Evolutionary conservation across 2,329 filamentous ascomycete genomes (phyloP).

Genomic region (Alternaria alternata): DNA sequence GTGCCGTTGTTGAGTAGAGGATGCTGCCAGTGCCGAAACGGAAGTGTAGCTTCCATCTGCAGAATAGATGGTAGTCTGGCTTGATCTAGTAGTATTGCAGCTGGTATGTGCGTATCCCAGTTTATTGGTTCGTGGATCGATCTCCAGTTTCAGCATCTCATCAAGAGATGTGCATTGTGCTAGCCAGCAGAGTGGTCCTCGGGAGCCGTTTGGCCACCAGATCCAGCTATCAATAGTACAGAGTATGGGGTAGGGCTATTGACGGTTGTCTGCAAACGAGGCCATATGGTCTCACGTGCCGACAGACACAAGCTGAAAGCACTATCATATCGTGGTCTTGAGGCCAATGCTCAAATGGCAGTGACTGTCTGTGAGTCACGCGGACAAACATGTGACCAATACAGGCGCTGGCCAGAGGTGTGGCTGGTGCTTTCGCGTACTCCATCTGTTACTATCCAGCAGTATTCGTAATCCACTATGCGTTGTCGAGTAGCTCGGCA

Average conservation of each 20-base stretch:
- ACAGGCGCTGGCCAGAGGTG: conserved; percentile 19
- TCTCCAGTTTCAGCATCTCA: conserved; percentile 22
- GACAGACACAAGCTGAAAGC: conserved; percentile 26
- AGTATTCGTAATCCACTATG: not conserved
- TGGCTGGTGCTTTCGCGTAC: conserved; percentile 27
- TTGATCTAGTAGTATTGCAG: conserved; percentile 3
- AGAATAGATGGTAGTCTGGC: conserved; percentile 7
- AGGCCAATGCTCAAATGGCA: conserved; percentile 6
- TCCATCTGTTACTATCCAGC: not conserved
- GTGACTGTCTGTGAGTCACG: conserved; percentile 20
- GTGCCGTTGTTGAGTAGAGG: conserved; percentile 2
- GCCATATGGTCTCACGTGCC: conserved; percentile 26
- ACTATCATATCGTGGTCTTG: not conserved
- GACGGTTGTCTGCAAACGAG: conserved; percentile 7
- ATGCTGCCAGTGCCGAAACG: conserved; percentile 6
- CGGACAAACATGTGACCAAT: conserved; percentile 27
- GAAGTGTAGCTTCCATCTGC: conserved; percentile 15
- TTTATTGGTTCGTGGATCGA: conserved; percentile 16
- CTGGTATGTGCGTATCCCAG: conserved; percentile 8
- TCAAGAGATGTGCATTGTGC: conserved; percentile 4
- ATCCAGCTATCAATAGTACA: conserved; percentile 23
- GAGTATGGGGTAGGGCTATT: conserved; percentile 20
- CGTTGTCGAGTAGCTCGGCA: conserved; percentile 13
- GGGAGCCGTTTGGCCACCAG: conserved; percentile 26
- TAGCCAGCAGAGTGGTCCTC: conserved; percentile 19